Base-by-base conservation (phyloP, 2,329 filamentous ascomycete species). In the Canariomyces notabilis region DNA sequence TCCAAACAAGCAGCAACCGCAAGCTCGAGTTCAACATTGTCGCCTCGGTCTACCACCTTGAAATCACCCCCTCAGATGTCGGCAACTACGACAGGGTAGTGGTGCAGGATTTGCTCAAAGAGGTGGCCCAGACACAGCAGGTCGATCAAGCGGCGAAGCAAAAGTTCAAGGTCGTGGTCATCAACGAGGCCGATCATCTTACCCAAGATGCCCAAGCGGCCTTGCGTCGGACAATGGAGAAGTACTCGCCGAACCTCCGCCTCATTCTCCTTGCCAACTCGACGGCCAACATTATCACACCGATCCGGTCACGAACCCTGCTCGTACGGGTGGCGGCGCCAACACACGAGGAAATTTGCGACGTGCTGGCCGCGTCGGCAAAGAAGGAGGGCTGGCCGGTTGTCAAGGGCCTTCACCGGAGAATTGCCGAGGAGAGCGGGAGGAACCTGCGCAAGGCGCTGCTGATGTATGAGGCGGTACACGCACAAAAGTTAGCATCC, bases 1-100 rank as follows among this genome's bases (percentile, higher is more conserved):
- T 98, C 72, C 90, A 95, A 68, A 97, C 93, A 1, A 90, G 82
- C 18, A 86, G 85, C 62, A 97, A 95, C 67, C 89, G 93, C 64
- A 98, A 98, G 69, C 84, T 98, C 59, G 93, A 98, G 70, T 98
- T 98, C 79, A 98, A 96, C 71, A 95, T 98, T 54, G 93, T 98
- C 44, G 83, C 90, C 36, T 97, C 91, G 0, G 83, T 96, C 54
- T 98, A 98, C 70, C 93, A 98, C 67, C 83, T 98, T 59, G 93
- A 98, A 67, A 98, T 98, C 62, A 98, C 93, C 6, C 93, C 93
- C 0, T 94, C 89, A 1, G 93, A 98, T 59, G 93, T 98, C 4
- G 93, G 91, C 51, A 95, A 86, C 66, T 96, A 96, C 62, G 93
- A 98, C 67, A 80, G 93, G 44, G 93, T 98, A 3, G 93, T 98